phyloP scores from a whole-genome alignment of 331 rosid species.

The Prunus yedoensis region DNA sequence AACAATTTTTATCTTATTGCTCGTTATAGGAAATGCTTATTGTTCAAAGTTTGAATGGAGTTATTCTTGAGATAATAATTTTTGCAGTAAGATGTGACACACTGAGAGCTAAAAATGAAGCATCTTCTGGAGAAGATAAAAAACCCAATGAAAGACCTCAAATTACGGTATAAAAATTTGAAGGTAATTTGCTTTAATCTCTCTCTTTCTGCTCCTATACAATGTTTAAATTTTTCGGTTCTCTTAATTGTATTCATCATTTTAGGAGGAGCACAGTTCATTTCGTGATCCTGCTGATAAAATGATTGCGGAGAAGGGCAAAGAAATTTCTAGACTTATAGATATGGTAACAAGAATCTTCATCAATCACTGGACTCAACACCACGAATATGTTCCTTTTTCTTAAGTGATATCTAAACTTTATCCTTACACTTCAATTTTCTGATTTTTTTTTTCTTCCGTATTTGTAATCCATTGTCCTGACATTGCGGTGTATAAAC shows the following conservation, averaged over 20 bases:
- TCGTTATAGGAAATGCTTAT: no score
- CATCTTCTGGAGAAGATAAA: no score
- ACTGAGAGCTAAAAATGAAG: no score
- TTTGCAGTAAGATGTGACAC: no score
- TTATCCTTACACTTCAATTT: conserved; percentile 22
- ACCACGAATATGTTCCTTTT: conserved; percentile 45
- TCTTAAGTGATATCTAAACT: conserved; percentile 9
- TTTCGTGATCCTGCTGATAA: conserved; percentile 87
- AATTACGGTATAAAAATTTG: conserved; percentile 54
- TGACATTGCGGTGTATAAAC: conserved; percentile 33
- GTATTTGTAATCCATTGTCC: conserved; percentile 24
- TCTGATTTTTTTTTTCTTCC: neutral
- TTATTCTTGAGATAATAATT: no score
- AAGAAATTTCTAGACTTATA: conserved; percentile 74
- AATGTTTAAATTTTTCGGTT: conserved; percentile 13
- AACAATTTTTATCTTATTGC: no score
- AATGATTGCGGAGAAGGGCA: conserved; percentile 89
- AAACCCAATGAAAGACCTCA: conserved; percentile 81
- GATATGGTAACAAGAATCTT: conserved; percentile 70
- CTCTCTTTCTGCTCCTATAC: conserved; percentile 12
- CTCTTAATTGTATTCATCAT: conserved; percentile 31
- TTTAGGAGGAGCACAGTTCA: conserved; percentile 83
- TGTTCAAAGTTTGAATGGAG: no score
- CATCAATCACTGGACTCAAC: conserved; percentile 70
- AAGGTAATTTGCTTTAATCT: conserved; percentile 51